Evolutionary conservation across 1,139 yeast genomes (phyloP).

Genomic region (Casaregolazyma lundiana): DNA sequence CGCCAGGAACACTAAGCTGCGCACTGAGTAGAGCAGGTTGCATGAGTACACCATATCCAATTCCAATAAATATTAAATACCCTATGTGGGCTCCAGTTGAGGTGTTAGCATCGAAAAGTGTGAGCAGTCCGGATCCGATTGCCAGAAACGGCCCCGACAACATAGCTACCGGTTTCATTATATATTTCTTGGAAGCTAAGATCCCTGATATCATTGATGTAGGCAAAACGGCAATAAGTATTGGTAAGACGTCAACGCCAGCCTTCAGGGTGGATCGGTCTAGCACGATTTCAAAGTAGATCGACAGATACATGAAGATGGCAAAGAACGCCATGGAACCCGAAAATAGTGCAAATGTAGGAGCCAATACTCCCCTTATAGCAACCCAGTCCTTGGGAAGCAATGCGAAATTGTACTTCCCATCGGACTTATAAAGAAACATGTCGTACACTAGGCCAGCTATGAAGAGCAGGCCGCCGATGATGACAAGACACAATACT

Average conservation of each 20-base stretch:
- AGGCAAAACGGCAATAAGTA: constrained; percentile 47
- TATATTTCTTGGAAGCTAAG: constrained; percentile 41
- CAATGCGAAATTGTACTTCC: constrained; percentile 36
- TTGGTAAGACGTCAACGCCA: constrained; percentile 53
- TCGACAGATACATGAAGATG: constrained; percentile 41
- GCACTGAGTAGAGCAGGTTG: constrained; percentile 9
- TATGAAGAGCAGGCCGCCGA: constrained; percentile 45
- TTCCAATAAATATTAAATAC: constrained; percentile 39
- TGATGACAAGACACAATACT: constrained; percentile 46
- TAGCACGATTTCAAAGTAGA: constrained; percentile 51
- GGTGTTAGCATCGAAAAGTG: constrained; percentile 41
- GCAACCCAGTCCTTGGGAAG: constrained; percentile 23
- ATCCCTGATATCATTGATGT: constrained; percentile 45
- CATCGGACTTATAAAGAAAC: constrained; percentile 30
- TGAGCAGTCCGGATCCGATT: constrained; percentile 50
- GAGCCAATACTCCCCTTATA: constrained; percentile 39
- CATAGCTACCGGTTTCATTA: constrained; percentile 33
- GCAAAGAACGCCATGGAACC: constrained; percentile 39
- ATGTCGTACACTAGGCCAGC: constrained; percentile 47
- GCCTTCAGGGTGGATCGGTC: constrained; percentile 46
- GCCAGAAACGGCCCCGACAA: constrained; percentile 43
- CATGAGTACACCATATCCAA: not conserved
- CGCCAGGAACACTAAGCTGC: constrained; percentile 7
- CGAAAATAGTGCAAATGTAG: constrained; percentile 35
- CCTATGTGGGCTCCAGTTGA: constrained; percentile 46